Conservation (phyloP, 345 rosid genomes). For the Dovyalis caffra region DNA sequence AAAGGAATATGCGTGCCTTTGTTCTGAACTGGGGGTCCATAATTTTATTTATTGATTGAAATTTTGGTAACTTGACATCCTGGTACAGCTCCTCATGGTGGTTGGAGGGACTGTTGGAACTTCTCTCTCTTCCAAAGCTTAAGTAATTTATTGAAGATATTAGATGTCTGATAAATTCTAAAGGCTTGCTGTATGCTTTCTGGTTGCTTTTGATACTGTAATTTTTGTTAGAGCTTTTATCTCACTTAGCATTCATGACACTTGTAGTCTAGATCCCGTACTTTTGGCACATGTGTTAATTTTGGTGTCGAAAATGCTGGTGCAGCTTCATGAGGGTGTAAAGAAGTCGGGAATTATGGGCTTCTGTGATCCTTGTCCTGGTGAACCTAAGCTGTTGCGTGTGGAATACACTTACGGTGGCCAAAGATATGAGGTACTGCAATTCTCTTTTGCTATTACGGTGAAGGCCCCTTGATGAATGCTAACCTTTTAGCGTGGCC, state of each 20-base stretch:
- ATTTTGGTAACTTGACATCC: background rate
- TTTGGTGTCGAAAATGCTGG: constrained; percentile 4
- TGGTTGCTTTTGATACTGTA: background rate
- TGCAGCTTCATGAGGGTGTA: constrained; percentile 88
- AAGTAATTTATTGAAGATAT: too few species aligned
- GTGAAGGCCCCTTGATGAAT: background rate
- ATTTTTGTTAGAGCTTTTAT: background rate
- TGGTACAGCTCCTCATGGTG: background rate
- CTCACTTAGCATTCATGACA: background rate
- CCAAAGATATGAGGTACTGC: constrained; percentile 46
- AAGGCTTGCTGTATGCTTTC: background rate
- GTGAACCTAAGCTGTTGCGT: constrained; percentile 66
- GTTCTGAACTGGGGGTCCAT: too few species aligned
- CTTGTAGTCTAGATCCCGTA: background rate
- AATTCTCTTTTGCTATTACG: background rate
- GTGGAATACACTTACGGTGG: constrained; percentile 64
- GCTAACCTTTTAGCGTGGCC: background rate
- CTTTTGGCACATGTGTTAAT: background rate
- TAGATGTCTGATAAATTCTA: background rate
- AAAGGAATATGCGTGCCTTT: background rate
- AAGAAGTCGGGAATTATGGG: constrained; percentile 98
- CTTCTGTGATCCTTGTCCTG: constrained; percentile 93
- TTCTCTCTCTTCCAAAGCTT: too few species aligned
- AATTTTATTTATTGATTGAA: too few species aligned
- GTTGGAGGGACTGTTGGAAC: background rate